phyloP scores from a whole-genome alignment of 2,329 filamentous ascomycete species.

The Colletotrichum camelliae region DNA sequence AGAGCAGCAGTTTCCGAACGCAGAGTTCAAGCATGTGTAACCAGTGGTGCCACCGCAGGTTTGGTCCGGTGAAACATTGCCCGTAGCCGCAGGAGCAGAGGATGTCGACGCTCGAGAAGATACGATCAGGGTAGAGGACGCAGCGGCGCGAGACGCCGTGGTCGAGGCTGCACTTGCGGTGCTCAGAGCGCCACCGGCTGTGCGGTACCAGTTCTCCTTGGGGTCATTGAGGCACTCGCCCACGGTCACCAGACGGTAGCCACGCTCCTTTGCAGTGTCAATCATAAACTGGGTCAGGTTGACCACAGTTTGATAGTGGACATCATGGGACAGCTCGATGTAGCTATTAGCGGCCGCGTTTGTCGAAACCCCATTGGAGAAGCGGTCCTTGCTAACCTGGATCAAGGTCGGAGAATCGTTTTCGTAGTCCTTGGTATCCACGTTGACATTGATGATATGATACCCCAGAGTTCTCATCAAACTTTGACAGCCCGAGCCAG shows the following conservation, averaged over 20 bases:
- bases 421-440: conserved; percentile 69
- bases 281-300: conserved; percentile 47
- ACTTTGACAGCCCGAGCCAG: conserved; percentile 15
- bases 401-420: conserved; percentile 52
- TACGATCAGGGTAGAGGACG: neutral
- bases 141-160: neutral
- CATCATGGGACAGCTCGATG: conserved; percentile 49
- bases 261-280: conserved; percentile 40
- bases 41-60: conserved; percentile 38
- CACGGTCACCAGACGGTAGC: conserved; percentile 56
- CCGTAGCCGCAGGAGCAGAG: conserved; percentile 4
- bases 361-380: conserved; percentile 38
- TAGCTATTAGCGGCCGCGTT: conserved; percentile 37
- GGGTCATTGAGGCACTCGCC: conserved; percentile 63
- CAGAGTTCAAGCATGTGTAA: conserved; percentile 40
- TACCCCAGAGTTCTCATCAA: conserved; percentile 50
- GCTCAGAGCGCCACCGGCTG: conserved; percentile 21
- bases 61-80: conserved; percentile 37
- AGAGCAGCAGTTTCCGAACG: conserved; percentile 45
- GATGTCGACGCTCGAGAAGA: neutral
- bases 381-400: conserved; percentile 47
- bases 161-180: neutral
- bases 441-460: conserved; percentile 60
- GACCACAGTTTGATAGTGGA: conserved; percentile 38
- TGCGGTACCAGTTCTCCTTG: conserved; percentile 57